Percentiles rank a stretch among this genome's conserved stretches.
Evolutionary conservation across 1,284 basidiomycete genomes (phyloP).

Genomic region (Salmacisia buchloeana): DNA sequence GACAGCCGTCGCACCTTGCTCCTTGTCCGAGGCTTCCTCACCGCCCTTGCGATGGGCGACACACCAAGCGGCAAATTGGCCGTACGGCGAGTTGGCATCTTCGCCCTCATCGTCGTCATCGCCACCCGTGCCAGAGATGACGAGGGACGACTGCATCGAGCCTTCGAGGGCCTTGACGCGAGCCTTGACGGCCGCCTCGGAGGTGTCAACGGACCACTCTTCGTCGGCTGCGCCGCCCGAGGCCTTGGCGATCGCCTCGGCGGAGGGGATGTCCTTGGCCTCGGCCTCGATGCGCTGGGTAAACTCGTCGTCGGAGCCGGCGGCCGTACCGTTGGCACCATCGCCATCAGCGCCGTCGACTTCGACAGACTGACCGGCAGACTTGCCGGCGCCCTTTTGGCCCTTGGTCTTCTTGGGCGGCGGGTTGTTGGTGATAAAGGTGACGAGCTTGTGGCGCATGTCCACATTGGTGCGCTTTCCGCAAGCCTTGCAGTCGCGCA

Average conservation of each 20-base stretch:
- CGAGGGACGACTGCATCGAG: constrained; percentile 58
- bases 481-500: constrained; percentile 97
- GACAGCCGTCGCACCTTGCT: constrained; percentile 54
- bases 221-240: constrained; percentile 56
- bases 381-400: constrained; percentile 47
- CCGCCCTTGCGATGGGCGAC: constrained; percentile 65
- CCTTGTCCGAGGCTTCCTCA: constrained; percentile 26
- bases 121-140: constrained; percentile 57
- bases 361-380: constrained; percentile 67
- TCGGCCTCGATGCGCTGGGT: constrained; percentile 58
- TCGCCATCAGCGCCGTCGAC: constrained; percentile 41
- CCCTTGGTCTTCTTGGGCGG: constrained; percentile 61
- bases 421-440: constrained; percentile 95
- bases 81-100: constrained; percentile 62
- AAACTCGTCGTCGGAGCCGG: constrained; percentile 53
- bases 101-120: constrained; percentile 75
- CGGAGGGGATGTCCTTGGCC: constrained; percentile 47
- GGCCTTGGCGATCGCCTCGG: constrained; percentile 57
- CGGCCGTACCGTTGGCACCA: too few species aligned
- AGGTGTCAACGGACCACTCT: constrained; percentile 86
- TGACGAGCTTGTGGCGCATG: constrained; percentile 94
- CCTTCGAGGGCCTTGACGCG: constrained; percentile 74
- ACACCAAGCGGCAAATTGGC: constrained; percentile 77
- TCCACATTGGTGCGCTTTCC: constrained; percentile 85
- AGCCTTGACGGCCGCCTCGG: constrained; percentile 80